phyloP scores from a whole-genome alignment of 108 stramenopile species.

The Nitzschia inconspicua region DNA sequence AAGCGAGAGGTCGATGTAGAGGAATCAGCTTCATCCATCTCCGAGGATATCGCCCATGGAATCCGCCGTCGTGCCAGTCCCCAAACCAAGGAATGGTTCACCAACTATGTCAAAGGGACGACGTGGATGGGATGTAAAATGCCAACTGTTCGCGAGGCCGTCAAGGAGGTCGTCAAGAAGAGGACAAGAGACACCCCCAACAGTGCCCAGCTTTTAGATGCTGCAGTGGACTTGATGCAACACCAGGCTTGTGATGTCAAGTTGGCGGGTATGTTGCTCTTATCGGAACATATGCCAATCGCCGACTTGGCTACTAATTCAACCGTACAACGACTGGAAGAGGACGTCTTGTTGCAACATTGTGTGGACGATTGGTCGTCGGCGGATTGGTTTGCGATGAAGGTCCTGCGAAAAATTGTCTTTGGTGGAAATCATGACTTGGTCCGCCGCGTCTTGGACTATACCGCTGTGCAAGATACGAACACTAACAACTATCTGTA shows the following conservation, averaged over 20 bases:
- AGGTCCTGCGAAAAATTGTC: slow-evolving; percentile 11
- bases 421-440: not conserved
- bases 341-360: not conserved
- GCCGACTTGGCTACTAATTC: not conserved
- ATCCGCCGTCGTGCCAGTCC: not conserved
- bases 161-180: too few species aligned
- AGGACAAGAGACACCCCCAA: not conserved
- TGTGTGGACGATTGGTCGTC: slow-evolving; percentile 10
- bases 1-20: not conserved
- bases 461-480: not conserved
- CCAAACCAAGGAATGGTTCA: slow-evolving; percentile 15
- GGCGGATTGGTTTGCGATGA: slow-evolving; percentile 13
- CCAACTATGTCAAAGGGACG: slow-evolving; percentile 20
- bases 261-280: slow-evolving; percentile 10
- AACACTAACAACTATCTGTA: not conserved
- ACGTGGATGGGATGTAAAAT: slow-evolving; percentile 12
- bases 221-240: slow-evolving; percentile 5
- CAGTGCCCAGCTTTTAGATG: not conserved
- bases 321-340: slow-evolving; percentile 1
- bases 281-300: slow-evolving; percentile 8
- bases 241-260: slow-evolving; percentile 9
- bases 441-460: slow-evolving; percentile 6
- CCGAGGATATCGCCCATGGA: not conserved
- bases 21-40: too few species aligned
- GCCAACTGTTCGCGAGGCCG: not conserved